A percentile compares a stretch with the other conserved stretches of the same genome.
These are phyloP conservation scores for Boletus fagicola DNA, from an alignment of 768 basidiomycete species.

Conservation along the genomic window DNA sequence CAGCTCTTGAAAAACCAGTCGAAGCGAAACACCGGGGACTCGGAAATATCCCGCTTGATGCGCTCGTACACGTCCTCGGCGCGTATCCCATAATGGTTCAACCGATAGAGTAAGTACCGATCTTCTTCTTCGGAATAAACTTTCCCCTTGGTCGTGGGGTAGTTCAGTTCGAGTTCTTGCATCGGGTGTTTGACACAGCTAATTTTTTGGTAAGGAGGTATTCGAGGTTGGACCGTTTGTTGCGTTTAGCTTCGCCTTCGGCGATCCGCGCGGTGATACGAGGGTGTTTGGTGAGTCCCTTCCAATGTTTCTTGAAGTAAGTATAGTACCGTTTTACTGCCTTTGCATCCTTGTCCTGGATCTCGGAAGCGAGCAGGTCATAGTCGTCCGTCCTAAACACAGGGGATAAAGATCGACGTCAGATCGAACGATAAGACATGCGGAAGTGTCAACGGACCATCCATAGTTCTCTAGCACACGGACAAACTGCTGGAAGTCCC, in stretches of 20 bases:
- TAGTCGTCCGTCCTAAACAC: conserved; percentile 56
- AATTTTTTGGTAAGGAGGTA: conserved; percentile 76
- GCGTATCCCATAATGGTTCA: conserved; percentile 89
- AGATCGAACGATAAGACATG: neutral
- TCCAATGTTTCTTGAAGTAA: conserved; percentile 89
- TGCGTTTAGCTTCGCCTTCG: conserved; percentile 87
- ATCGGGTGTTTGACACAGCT: conserved; percentile 83
- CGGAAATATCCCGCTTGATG: conserved; percentile 94
- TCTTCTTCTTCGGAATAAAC: conserved; percentile 97
- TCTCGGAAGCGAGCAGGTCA: conserved; percentile 73
- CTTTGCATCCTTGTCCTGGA: conserved; percentile 78
- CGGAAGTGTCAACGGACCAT: conserved; percentile 48
- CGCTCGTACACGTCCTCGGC: conserved; percentile 88
- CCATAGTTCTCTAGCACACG: conserved; percentile 77
- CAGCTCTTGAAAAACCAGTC: conserved; percentile 99
- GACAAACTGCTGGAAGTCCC: conserved; percentile 92
- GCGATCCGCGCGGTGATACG: conserved; percentile 81
- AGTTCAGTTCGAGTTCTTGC: conserved; percentile 95
- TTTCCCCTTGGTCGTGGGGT: conserved; percentile 94
- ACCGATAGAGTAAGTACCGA: conserved; percentile 85
- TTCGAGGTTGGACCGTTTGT: conserved; percentile 79
- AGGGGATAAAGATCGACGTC: neutral
- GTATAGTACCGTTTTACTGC: conserved; percentile 77
- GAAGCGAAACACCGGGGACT: conserved; percentile 96
- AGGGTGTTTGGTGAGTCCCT: conserved; percentile 68